Base-by-base conservation (phyloP, 371 early-diverging fungal genomes). In the Paraphysoderma sedebokerense region DNA sequence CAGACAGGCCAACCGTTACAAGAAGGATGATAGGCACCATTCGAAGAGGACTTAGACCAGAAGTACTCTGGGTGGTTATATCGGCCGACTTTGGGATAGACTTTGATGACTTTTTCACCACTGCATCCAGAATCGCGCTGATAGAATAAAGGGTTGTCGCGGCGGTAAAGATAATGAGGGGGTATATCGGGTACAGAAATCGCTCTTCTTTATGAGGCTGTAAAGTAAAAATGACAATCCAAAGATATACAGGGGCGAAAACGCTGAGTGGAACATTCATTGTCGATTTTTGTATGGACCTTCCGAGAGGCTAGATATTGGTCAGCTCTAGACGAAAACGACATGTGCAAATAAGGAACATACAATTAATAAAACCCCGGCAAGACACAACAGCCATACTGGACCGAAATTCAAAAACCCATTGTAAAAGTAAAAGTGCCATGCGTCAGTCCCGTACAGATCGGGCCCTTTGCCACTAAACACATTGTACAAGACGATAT, bases 201-300 rank as follows among this genome's bases (percentile, higher is more conserved):
- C 96, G 75, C 51, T 95, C 96, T 54, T 95, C 96, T 59, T 95
- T 95, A 68, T 95, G 96, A 9, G 92, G 81, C 61, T 91, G 92
- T 8, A 74, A 31, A 5, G 77, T 74, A 48, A 95, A 88, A 22
- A 85, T 77, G 11, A 54, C 51, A 26, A 92, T 65, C 82, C 81
- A 81, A 19, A 86, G 51, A 44, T 80, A 79, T 31, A 87, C 19
- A 28, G 31, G 28, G 11, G 27, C 8, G 30, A 32, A 19, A 20
- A 22, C 23, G 11, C 32, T 29, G 26, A 20, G 50, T 12, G 50
- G 26, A 17, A 28, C n/a, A 8, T 26, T 22, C 30, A n/a, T 49
- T 13, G 33, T 28, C 22, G 15, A 11, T 26, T 23, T n/a, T 22
- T 12, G 19, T n/a, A 37, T 24, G 8, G 12, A 22, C n/a, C 32